These are phyloP conservation scores for Alternaria metachromatica DNA, from an alignment of 2,329 filamentous ascomycete genomes.

Conservation along the genomic window DNA sequence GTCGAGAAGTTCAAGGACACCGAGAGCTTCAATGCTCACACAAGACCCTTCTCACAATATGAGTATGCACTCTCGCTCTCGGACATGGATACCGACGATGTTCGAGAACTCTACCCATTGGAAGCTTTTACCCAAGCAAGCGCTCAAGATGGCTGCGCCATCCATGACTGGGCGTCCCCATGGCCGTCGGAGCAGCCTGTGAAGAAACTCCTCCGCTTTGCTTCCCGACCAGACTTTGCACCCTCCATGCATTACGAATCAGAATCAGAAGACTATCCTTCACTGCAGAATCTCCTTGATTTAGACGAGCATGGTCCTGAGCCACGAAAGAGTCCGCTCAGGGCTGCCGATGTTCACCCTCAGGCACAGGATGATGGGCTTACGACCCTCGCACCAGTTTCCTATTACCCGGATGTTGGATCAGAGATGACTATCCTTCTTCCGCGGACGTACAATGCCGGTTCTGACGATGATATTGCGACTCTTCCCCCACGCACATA, in stretches of 20 bases:
- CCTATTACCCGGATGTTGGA: background rate
- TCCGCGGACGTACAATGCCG: background rate
- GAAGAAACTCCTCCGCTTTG: background rate
- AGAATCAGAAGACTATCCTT: background rate
- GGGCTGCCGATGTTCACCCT: rapidly evolving
- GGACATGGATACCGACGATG: background rate
- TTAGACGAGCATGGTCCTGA: background rate
- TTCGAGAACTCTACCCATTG: background rate
- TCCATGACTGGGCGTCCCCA: background rate
- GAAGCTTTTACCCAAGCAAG: background rate
- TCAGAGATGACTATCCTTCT: background rate
- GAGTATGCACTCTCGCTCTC: background rate
- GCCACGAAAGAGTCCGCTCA: background rate
- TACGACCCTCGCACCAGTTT: background rate
- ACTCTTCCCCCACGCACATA: background rate
- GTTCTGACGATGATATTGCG: rapidly evolving
- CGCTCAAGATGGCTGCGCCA: background rate
- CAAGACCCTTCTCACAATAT: background rate
- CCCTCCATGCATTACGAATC: background rate
- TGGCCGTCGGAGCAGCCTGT: background rate
- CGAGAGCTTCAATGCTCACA: background rate
- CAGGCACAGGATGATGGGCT: background rate
- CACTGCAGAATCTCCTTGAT: background rate
- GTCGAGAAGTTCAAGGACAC: background rate
- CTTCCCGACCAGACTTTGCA: background rate